A percentile compares a stretch with the other conserved stretches of the same genome.
phyloP scores from a whole-genome alignment of 805 yeast species.

The Nadsonia fulvescens region DNA sequence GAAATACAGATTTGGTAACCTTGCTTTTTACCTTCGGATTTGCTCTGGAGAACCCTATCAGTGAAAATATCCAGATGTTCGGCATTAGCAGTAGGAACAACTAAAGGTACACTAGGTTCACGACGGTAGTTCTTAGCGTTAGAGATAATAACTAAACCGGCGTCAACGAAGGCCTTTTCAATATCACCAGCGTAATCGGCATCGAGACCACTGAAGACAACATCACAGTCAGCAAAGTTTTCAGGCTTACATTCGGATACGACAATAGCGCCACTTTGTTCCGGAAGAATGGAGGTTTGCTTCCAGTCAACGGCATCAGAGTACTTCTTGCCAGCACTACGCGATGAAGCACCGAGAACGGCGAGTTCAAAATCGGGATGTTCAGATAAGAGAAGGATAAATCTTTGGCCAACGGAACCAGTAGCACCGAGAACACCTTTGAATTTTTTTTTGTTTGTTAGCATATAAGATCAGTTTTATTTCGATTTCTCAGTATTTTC shows the following conservation, averaged over 20 bases:
- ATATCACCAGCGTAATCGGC: slow-evolving; percentile 85
- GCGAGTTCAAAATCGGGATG: slow-evolving; percentile 82
- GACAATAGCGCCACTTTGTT: slow-evolving; percentile 35
- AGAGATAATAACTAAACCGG: slow-evolving; percentile 72
- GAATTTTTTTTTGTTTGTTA: background rate
- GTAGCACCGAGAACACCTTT: slow-evolving; percentile 93
- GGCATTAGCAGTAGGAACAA: slow-evolving; percentile 89
- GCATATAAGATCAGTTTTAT: slow-evolving; percentile 25
- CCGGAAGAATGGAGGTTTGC: slow-evolving; percentile 73
- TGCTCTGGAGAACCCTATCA: slow-evolving; percentile 35
- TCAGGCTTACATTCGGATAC: slow-evolving; percentile 68
- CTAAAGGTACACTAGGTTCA: slow-evolving; percentile 68
- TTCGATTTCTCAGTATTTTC: slow-evolving; percentile 10
- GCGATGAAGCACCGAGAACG: slow-evolving; percentile 78
- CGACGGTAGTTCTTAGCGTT: slow-evolving; percentile 95
- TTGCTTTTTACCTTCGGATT: slow-evolving; percentile 28
- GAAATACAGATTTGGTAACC: slow-evolving; percentile 92
- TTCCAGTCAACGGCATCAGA: slow-evolving; percentile 84
- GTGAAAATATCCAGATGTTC: slow-evolving; percentile 69
- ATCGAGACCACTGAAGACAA: slow-evolving; percentile 89
- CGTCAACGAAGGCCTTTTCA: slow-evolving; percentile 66
- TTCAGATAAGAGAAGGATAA: slow-evolving; percentile 61
- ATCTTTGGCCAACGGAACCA: slow-evolving; percentile 94
- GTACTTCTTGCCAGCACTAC: slow-evolving; percentile 86
- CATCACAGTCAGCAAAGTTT: slow-evolving; percentile 72